Evolutionary conservation across 1,284 basidiomycete genomes (phyloP).

Genomic region (Mycosarcoma mackinlayi): DNA sequence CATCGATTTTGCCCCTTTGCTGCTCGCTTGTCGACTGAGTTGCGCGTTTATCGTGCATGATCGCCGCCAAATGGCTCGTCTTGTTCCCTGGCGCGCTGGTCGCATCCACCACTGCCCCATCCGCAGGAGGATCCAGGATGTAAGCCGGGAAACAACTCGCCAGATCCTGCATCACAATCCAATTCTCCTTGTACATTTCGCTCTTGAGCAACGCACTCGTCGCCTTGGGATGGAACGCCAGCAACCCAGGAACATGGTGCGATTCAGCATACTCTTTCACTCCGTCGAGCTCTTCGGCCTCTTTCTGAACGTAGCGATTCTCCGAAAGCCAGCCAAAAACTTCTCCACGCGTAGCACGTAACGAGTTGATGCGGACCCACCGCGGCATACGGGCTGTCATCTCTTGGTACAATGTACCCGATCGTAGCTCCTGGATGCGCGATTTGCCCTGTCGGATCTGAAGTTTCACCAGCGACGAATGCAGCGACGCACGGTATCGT

Average conservation of each 20-base stretch:
- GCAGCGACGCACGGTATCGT: constrained; percentile 87
- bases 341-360: constrained; percentile 67
- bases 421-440: constrained; percentile 52
- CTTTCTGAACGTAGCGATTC: constrained; percentile 48
- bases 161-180: constrained; percentile 94
- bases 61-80: constrained; percentile 88
- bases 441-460: constrained; percentile 73
- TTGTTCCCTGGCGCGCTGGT: constrained; percentile 99
- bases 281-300: constrained; percentile 38
- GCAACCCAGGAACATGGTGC: constrained; percentile 79
- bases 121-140: constrained; percentile 69
- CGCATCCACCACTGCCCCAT: constrained; percentile 80
- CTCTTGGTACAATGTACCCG: constrained; percentile 49
- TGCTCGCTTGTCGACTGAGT: not conserved
- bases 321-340: constrained; percentile 74
- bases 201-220: constrained; percentile 54
- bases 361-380: constrained; percentile 62
- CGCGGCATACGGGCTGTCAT: constrained; percentile 56
- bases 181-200: constrained; percentile 76
- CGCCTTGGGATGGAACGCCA: constrained; percentile 77
- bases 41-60: constrained; percentile 67
- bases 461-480: constrained; percentile 82
- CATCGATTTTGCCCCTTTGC: constrained; percentile 26
- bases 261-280: constrained; percentile 64
- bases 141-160: constrained; percentile 95